Percentiles rank a stretch among this genome's conserved stretches.
These are phyloP conservation scores for Drosera capensis DNA, from an alignment of 148 eudicot species.

Conservation along the genomic window DNA sequence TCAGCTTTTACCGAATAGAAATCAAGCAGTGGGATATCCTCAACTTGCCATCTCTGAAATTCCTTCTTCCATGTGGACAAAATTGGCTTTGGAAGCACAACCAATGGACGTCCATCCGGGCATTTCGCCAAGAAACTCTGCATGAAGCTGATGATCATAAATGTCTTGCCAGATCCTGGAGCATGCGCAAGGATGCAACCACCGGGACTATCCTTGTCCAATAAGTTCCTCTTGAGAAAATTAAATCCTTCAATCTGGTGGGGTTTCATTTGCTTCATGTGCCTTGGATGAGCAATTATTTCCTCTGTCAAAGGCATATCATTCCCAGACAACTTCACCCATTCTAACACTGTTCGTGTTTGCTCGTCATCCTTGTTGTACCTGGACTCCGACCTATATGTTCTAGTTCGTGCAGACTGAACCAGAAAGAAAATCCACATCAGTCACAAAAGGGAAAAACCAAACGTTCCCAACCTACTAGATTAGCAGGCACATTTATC, in stretches of 20 bases:
- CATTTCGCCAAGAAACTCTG: slow-evolving; percentile 82
- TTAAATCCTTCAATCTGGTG: slow-evolving; percentile 89
- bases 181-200: slow-evolving; percentile 97
- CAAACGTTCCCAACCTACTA: not conserved
- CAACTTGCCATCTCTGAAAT: slow-evolving; percentile 82
- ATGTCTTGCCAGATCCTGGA: slow-evolving; percentile 94
- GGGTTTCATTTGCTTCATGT: slow-evolving; percentile 77
- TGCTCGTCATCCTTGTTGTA: slow-evolving; percentile 22
- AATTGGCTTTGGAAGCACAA: slow-evolving; percentile 76
- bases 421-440: slow-evolving; percentile 2
- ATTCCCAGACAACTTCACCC: slow-evolving; percentile 28
- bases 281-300: slow-evolving; percentile 71
- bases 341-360: slow-evolving; percentile 14
- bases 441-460: not conserved
- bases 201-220: slow-evolving; percentile 57
- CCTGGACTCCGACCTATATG: slow-evolving; percentile 40
- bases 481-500: no score
- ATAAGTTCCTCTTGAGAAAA: slow-evolving; percentile 60
- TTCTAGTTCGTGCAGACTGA: slow-evolving; percentile 48
- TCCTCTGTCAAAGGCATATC: slow-evolving; percentile 30
- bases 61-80: slow-evolving; percentile 80
- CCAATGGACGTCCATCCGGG: slow-evolving; percentile 68
- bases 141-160: slow-evolving; percentile 86
- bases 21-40: slow-evolving; percentile 62
- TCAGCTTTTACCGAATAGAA: slow-evolving; percentile 82